Evolutionary conservation across 306 rosid species (phyloP), one percentile per base, ranked within the genome.

Genomic region (Mimosa bimucronata): DNA sequence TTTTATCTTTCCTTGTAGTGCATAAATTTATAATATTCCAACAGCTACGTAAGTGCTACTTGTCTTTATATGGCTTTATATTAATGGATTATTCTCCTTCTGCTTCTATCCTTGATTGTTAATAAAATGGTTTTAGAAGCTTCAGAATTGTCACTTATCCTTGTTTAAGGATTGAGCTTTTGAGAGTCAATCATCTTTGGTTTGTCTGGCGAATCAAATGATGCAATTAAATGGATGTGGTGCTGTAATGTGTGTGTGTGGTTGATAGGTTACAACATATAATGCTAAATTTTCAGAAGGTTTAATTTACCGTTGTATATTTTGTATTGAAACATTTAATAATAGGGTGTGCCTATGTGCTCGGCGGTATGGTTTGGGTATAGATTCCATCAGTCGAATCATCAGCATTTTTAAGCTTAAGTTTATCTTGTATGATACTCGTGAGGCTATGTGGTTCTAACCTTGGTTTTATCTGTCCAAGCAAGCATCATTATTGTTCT

Each of bases 1-100:
- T 85, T 77, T 57, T 85, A 75, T 65, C 73, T 81, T 50, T 83
- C 85, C 55, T 88, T 88, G 81, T 81, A 76, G 69, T 64, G 45
- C 82, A 69, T 44, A 34, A 76, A 58, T 77, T 53, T 73, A 84
- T 88, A 79, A 84, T 82, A 75, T 82, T 73, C 65, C 87, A 70
- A 61, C 87, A 77, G 79, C 85, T 81, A 61, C 85, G 86, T 86
- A 84, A 89, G 91, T 85, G 74, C 86, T 71, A 75, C 83, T 80
- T 73, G 85, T 85, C 84, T 81, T 60, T 73, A 3, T 79, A 48
- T 79, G 85, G 67, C 77, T 75, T 41, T 78, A 57, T 77, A 74
- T 83, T 57, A 77, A 71, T 81, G 79, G 85, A 74, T 73, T 71
- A 65, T 80, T 83, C 83, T 48, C 81, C 78, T 46, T 83, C 78